Base-by-base conservation (phyloP, 441 rosid genomes). In the Dalechampia spathulata region DNA sequence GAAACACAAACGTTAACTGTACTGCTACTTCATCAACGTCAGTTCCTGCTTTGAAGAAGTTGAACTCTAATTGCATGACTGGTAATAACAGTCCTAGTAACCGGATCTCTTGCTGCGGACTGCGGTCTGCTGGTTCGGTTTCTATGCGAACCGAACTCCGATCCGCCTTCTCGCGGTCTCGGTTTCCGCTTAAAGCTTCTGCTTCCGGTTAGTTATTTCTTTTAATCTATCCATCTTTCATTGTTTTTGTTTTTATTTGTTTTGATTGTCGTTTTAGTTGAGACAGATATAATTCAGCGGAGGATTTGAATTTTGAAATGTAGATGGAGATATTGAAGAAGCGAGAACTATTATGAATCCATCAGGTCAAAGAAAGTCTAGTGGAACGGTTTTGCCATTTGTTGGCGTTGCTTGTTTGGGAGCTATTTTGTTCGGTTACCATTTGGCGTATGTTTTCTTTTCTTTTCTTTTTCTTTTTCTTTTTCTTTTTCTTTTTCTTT, bases 401-500 rank as follows among this genome's bases (percentile, higher is more conserved):
- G 96, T 93, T 38, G 97, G 83, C 19, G 83, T 93, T 75, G 96
- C 99, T 68, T 87, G 97, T 72, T 80, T 93, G 57, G 99, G 96
- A 64, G 97, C 99, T 72, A 81, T 81, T 50, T 63, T 87, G 67
- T 90, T 93, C 72, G 99, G 99, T 64, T 93, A 93, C 68, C 99
- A 93, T 77, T 82, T 90, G n/a, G 97, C 85, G 98, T 88, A 81
- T 58, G 77, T 58, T 9, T n/a, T 34, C 15, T 10, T 7, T 8
- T 20, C 9, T 4, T 13, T 28, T 27, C 19, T 16, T 43, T 57
- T 37, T 7, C 14, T 10, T 3, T 0, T 28, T 28, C 26, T 6
- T 56, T n/a, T n/a, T n/a, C n/a, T n/a, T n/a, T n/a, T n/a, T n/a
- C n/a, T 28, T 28, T 28, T 3, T 13, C 6, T 17, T 41, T 54